phyloP scores from a whole-genome alignment of 805 yeast genomes.

The Candida rishiriensis region DNA sequence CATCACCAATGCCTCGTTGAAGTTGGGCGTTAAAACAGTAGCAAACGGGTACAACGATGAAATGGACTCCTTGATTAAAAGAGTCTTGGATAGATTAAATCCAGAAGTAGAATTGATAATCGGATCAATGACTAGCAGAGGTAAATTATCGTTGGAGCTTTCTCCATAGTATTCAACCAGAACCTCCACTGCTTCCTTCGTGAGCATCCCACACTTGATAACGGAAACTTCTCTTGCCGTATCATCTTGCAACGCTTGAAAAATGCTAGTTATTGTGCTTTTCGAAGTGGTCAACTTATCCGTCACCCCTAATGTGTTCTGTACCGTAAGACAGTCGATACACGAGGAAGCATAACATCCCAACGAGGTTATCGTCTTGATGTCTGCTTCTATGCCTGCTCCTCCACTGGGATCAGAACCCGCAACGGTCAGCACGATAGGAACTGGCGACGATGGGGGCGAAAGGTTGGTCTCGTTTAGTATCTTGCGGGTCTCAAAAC shows the following conservation, averaged over 20 bases:
- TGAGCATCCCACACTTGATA: slow-evolving; percentile 78
- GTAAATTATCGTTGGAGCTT: slow-evolving; percentile 17
- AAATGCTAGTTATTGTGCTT: slow-evolving; percentile 40
- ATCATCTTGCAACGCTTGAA: slow-evolving; percentile 34
- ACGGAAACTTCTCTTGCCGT: slow-evolving; percentile 47
- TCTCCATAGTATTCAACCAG: slow-evolving; percentile 33
- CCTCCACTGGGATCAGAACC: slow-evolving; percentile 89
- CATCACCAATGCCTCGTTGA: slow-evolving; percentile 51
- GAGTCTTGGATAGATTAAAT: slow-evolving; percentile 45
- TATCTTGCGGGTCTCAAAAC: background rate
- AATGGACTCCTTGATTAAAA: slow-evolving; percentile 23
- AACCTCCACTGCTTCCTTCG: slow-evolving; percentile 47
- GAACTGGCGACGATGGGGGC: slow-evolving; percentile 7
- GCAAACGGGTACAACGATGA: slow-evolving; percentile 46
- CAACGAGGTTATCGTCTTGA: slow-evolving; percentile 73
- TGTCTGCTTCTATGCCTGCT: slow-evolving; percentile 88
- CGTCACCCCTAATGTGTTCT: slow-evolving; percentile 52
- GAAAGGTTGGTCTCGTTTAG: background rate
- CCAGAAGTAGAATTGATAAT: slow-evolving; percentile 85
- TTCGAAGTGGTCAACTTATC: slow-evolving; percentile 40
- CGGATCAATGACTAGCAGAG: slow-evolving; percentile 61
- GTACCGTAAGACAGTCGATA: slow-evolving; percentile 76
- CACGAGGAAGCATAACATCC: slow-evolving; percentile 75
- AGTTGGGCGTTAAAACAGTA: slow-evolving; percentile 69
- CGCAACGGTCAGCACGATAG: slow-evolving; percentile 47